phyloP scores from a whole-genome alignment of 2,329 filamentous ascomycete genomes.

The Phaeophleospora eucalypticola region DNA sequence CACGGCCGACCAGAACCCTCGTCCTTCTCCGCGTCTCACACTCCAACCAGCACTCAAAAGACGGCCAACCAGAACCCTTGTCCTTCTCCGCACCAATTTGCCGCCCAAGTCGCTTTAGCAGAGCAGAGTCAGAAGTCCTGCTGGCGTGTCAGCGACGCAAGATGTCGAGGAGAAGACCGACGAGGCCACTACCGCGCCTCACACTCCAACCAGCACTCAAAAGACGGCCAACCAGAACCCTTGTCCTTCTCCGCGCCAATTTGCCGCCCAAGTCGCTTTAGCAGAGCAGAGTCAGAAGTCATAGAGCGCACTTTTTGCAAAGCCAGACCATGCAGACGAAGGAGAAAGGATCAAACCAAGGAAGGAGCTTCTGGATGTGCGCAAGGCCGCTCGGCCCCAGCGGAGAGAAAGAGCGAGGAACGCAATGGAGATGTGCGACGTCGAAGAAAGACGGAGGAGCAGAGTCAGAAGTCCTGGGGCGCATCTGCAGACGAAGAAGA shows the following conservation, averaged over 20 bases:
- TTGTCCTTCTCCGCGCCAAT: constrained; percentile 18
- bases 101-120: constrained; percentile 23
- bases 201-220: constrained; percentile 5
- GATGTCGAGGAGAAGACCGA: not conserved
- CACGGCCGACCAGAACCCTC: too few species aligned
- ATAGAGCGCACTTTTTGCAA: constrained; percentile 80
- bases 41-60: constrained; percentile 4
- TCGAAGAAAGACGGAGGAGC: constrained; percentile 37
- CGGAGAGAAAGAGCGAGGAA: constrained; percentile 77
- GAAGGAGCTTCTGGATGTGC: constrained; percentile 64
- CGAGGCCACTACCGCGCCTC: not conserved
- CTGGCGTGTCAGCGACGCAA: too few species aligned
- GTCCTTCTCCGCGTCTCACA: not conserved
- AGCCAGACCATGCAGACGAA: constrained; percentile 77
- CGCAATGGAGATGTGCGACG: constrained; percentile 81
- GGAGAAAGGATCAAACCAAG: constrained; percentile 79
- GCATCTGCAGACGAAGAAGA: constrained; percentile 86
- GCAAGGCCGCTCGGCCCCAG: constrained; percentile 75
- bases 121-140: too few species aligned
- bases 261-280: constrained; percentile 23
- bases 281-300: constrained; percentile 41
- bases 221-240: constrained; percentile 4
- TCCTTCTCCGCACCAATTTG: constrained; percentile 19
- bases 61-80: constrained; percentile 7
- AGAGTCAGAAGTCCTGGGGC: constrained; percentile 62